Evolutionary conservation across 2,329 filamentous ascomycete species (phyloP).

Genomic region (Colletotrichum incanum): DNA sequence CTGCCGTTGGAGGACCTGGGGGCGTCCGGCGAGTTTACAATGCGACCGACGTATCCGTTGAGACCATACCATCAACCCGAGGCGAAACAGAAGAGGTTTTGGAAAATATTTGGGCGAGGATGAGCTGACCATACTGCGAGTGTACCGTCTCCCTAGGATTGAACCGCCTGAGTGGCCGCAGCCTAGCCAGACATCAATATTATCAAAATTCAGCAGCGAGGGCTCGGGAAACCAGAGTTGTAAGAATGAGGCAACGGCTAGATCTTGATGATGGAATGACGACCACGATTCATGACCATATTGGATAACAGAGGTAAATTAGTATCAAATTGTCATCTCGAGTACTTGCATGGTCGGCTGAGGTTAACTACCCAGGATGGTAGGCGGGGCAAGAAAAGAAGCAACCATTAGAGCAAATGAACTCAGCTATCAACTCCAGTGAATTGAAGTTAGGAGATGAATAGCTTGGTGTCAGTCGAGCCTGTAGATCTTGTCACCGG

Average conservation of each 20-base stretch:
- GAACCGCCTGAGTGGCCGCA: background rate
- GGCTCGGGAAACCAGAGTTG: background rate
- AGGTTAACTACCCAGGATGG: background rate
- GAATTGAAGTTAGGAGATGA: background rate
- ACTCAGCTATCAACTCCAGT: background rate
- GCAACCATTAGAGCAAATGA: background rate
- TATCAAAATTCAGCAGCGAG: too few species aligned
- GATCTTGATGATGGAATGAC: background rate
- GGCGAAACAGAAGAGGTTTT: slow-evolving; percentile 26
- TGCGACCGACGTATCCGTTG: slow-evolving; percentile 36
- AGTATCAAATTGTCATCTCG: background rate
- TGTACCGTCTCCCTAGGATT: background rate
- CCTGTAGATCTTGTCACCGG: background rate
- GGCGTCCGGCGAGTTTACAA: slow-evolving; percentile 1
- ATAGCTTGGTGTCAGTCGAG: background rate
- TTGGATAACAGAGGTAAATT: background rate
- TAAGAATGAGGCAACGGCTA: too few species aligned
- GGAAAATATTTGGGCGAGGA: slow-evolving; percentile 28
- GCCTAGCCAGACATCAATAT: too few species aligned
- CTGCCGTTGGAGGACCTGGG: background rate
- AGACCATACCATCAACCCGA: slow-evolving; percentile 23
- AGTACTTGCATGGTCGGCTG: background rate
- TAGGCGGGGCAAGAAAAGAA: background rate
- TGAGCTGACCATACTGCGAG: background rate
- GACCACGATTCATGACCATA: background rate